These are phyloP conservation scores for Neonectria ditissima DNA, from an alignment of 2,329 filamentous ascomycete genomes.

Conservation along the genomic window DNA sequence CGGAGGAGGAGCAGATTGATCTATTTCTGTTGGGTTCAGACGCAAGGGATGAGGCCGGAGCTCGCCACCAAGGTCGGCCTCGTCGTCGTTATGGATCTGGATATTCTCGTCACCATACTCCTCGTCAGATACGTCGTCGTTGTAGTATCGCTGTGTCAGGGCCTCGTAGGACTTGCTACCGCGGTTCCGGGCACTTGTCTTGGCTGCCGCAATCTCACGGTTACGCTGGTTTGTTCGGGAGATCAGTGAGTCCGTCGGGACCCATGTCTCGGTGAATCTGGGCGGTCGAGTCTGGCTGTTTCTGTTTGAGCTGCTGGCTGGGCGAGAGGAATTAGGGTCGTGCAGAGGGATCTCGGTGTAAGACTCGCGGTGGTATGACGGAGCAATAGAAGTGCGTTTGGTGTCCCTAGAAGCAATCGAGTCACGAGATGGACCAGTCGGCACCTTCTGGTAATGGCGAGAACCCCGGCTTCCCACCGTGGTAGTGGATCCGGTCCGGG, in stretches of 20 bases:
- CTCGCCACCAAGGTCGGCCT: slow-evolving; percentile 40
- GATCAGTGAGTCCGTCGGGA: slow-evolving; percentile 65
- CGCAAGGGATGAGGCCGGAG: slow-evolving; percentile 66
- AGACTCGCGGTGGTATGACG: slow-evolving; percentile 54
- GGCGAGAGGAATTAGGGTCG: slow-evolving; percentile 50
- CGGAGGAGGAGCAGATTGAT: slow-evolving; percentile 31
- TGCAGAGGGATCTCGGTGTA: slow-evolving; percentile 64
- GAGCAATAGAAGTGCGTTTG: slow-evolving; percentile 59
- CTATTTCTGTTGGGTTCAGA: slow-evolving; percentile 57
- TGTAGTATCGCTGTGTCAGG: slow-evolving; percentile 59
- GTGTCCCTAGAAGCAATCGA: slow-evolving; percentile 58
- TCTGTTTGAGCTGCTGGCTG: slow-evolving; percentile 38
- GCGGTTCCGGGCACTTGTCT: slow-evolving; percentile 48
- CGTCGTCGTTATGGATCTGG: slow-evolving; percentile 42
- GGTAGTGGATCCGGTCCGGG: slow-evolving; percentile 72
- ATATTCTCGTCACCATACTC: slow-evolving; percentile 55
- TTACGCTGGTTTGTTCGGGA: slow-evolving; percentile 66
- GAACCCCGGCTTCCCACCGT: slow-evolving; percentile 67
- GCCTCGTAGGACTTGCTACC: slow-evolving; percentile 58
- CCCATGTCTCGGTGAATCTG: slow-evolving; percentile 68
- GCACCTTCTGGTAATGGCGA: slow-evolving; percentile 65
- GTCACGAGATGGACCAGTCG: slow-evolving; percentile 57
- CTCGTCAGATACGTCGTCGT: slow-evolving; percentile 55
- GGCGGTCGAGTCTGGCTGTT: slow-evolving; percentile 53
- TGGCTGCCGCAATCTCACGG: slow-evolving; percentile 55